Evolutionary conservation across 805 yeast species (phyloP).

Genomic region (Kurtzmaniella cleridarum): DNA sequence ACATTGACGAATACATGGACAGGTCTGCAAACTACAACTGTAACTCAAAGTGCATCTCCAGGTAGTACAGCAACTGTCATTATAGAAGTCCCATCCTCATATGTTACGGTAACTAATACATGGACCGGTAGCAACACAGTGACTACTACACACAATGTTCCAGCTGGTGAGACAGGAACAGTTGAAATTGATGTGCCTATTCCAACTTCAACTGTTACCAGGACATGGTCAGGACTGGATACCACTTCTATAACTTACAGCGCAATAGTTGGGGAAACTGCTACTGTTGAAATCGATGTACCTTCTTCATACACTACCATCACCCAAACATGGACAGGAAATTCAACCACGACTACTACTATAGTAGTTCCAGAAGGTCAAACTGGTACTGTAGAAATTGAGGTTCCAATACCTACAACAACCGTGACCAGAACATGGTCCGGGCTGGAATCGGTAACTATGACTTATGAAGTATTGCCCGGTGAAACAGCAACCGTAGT

Average conservation of each 20-base stretch:
- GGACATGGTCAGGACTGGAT: conserved; percentile 2
- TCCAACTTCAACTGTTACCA: neutral
- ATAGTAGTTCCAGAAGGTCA: neutral
- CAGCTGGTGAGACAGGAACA: neutral
- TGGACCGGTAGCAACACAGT: conserved; percentile 1
- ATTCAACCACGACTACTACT: neutral
- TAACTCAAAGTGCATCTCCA: conserved; percentile 4
- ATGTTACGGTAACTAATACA: conserved; percentile 1
- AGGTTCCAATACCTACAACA: neutral
- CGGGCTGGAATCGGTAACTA: neutral
- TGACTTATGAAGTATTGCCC: neutral
- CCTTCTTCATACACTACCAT: conserved; percentile 2
- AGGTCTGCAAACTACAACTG: conserved; percentile 5
- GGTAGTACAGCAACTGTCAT: conserved; percentile 7
- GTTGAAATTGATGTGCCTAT: neutral
- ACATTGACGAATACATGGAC: conserved; percentile 10
- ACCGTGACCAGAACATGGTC: neutral
- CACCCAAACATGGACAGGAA: conserved; percentile 1
- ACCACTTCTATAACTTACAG: neutral
- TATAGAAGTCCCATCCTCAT: conserved; percentile 8
- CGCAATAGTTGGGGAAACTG: neutral
- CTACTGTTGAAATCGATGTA: conserved; percentile 6
- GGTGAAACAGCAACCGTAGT: conserved; percentile 2
- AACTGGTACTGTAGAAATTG: conserved; percentile 1
- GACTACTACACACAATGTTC: neutral